Conservation (phyloP, 768 basidiomycete species). For the Cytidiella melzeri region DNA sequence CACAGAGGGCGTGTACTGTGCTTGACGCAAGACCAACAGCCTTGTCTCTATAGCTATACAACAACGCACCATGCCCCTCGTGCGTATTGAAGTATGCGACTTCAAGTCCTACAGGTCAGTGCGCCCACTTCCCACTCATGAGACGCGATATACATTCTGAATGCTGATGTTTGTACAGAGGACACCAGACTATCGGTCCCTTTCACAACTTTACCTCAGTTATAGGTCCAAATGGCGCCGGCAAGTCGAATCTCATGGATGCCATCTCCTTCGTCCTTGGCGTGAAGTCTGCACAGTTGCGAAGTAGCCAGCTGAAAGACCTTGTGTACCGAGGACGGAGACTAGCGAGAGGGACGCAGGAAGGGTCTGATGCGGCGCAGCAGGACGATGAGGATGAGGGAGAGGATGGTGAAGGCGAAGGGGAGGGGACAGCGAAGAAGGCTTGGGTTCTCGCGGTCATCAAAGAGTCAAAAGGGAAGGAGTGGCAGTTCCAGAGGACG, state of each 20-base stretch:
- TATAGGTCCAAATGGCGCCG: constrained; percentile 98
- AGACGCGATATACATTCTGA: too few species aligned
- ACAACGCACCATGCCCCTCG: constrained; percentile 59
- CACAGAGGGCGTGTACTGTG: too few species aligned
- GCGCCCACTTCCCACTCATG: too few species aligned
- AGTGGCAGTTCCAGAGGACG: constrained; percentile 92
- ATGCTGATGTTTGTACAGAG: constrained; percentile 32
- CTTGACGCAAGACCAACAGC: too few species aligned
- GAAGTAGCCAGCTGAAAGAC: constrained; percentile 92
- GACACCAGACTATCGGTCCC: constrained; percentile 83
- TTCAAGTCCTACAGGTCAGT: constrained; percentile 90
- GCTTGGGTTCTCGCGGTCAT: constrained; percentile 97
- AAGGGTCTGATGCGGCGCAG: constrained; percentile 36
- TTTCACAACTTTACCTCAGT: constrained; percentile 93
- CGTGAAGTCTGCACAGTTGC: constrained; percentile 87
- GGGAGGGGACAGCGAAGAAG: constrained; percentile 82
- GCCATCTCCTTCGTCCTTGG: constrained; percentile 99
- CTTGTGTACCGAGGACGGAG: constrained; percentile 90
- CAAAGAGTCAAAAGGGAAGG: constrained; percentile 66
- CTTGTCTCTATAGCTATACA: too few species aligned
- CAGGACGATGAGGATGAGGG: constrained; percentile 29
- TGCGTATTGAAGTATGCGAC: constrained; percentile 87
- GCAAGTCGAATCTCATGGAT: constrained; percentile 99
- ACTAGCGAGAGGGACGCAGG: constrained; percentile 41
- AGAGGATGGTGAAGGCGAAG: constrained; percentile 43